These are phyloP conservation scores for Bolboschoenus planiculmis DNA, from an alignment of 176 grass and related monocot genomes.

Conservation along the genomic window DNA sequence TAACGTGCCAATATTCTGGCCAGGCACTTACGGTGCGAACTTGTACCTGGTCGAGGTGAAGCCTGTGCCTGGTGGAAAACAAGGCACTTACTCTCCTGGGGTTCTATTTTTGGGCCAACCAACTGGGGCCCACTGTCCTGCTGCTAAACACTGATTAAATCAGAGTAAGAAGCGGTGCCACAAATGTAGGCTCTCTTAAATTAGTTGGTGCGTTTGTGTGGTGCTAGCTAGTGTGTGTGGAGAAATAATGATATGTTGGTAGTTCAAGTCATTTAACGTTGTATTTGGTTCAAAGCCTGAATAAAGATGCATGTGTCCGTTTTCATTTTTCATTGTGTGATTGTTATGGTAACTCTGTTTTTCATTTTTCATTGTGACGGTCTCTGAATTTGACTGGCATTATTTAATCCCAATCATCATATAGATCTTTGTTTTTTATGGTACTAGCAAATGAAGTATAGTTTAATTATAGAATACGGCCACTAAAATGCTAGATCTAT, in stretches of 20 bases:
- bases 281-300: background rate
- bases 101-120: background rate
- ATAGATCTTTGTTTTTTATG: background rate
- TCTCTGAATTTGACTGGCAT: no score
- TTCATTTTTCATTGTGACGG: no score
- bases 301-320: background rate
- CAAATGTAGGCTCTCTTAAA: background rate
- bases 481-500: no score
- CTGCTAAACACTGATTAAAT: background rate
- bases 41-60: background rate
- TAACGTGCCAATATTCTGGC: background rate
- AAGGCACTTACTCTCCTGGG: conserved; percentile 6
- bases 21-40: background rate
- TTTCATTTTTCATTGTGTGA: background rate
- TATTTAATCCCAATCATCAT: no score
- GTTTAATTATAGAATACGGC: no score
- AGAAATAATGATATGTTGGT: background rate
- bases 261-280: background rate
- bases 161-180: background rate
- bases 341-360: background rate
- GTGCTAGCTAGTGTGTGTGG: background rate
- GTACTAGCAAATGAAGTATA: background rate
- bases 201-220: background rate
- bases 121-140: background rate
- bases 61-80: background rate